A percentile compares a stretch with the other conserved stretches of the same genome.
These are phyloP conservation scores for Austropuccinia psidii DNA, from an alignment of 1,284 basidiomycete genomes.

Conservation along the genomic window DNA sequence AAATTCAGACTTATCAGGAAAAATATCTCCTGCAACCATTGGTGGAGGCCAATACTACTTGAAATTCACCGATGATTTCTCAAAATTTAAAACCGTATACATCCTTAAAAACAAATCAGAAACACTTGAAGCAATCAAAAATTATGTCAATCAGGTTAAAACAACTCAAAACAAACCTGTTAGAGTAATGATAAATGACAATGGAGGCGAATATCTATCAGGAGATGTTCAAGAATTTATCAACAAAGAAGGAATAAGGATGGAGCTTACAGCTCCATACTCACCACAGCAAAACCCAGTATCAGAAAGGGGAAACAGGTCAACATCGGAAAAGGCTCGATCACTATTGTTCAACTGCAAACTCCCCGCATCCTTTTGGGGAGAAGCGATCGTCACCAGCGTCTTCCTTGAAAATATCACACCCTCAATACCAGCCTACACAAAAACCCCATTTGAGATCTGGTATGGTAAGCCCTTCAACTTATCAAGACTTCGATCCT, in stretches of 20 bases:
- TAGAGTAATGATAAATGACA: no score
- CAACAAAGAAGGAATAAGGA: not conserved
- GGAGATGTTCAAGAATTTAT: not conserved
- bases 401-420: constrained; percentile 7
- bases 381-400: not conserved
- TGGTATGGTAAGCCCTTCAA: not conserved
- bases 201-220: no score
- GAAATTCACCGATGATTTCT: not conserved
- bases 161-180: no score
- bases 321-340: constrained; percentile 11
- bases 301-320: no score
- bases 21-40: not conserved
- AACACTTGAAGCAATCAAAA: no score
- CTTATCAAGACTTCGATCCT: not conserved
- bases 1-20: constrained; percentile 2
- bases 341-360: not conserved
- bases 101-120: constrained; percentile 13
- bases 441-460: not conserved
- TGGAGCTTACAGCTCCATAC: constrained; percentile 3
- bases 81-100: not conserved
- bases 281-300: constrained; percentile 28
- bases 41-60: constrained; percentile 5
- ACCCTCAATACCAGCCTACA: not conserved
- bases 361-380: not conserved
- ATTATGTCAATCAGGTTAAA: no score